Percentiles rank a stretch among this genome's conserved stretches.
Evolutionary conservation across 495 filamentous ascomycete species (phyloP).

Genomic region (Clohesyomyces aquaticus): DNA sequence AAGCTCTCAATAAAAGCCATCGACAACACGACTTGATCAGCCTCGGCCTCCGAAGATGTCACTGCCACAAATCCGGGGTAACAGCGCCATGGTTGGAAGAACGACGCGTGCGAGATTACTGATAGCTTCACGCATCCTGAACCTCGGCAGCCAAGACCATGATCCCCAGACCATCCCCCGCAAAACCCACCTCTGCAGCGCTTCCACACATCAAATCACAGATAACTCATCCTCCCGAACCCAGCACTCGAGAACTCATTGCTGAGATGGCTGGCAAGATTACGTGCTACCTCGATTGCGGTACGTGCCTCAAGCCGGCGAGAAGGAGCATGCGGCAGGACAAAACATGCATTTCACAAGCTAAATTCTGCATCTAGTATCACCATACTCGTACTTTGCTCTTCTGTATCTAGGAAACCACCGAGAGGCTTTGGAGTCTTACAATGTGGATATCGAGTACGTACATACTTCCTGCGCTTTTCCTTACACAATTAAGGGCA

Average conservation of each 20-base stretch:
- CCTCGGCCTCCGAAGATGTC: not conserved
- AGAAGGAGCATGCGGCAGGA: not conserved
- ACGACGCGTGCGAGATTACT: conserved; percentile 23
- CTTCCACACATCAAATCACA: not conserved
- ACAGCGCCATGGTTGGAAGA: not conserved
- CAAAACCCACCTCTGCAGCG: not conserved
- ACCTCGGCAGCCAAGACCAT: conserved; percentile 35
- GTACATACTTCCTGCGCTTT: conserved; percentile 6
- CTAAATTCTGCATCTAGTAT: conserved; percentile 54
- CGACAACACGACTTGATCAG: not conserved
- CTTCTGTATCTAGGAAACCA: conserved; percentile 63
- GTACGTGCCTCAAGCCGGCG: conserved; percentile 44
- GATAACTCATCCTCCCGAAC: conserved; percentile 10
- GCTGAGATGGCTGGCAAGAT: conserved; percentile 61
- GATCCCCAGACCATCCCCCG: not conserved
- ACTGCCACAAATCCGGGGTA: not conserved
- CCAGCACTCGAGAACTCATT: not conserved
- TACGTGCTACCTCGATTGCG: conserved; percentile 63
- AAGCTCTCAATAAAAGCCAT: conserved; percentile 1
- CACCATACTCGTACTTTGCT: conserved; percentile 70
- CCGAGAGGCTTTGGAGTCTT: conserved; percentile 53
- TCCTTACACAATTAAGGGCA: not conserved
- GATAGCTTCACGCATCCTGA: conserved; percentile 20
- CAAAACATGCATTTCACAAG: no score
- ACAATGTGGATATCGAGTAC: conserved; percentile 67